Evolutionary conservation across 805 yeast species (phyloP), one percentile per base, ranked within the genome.

Genomic region (Spathaspora passalidarum): DNA sequence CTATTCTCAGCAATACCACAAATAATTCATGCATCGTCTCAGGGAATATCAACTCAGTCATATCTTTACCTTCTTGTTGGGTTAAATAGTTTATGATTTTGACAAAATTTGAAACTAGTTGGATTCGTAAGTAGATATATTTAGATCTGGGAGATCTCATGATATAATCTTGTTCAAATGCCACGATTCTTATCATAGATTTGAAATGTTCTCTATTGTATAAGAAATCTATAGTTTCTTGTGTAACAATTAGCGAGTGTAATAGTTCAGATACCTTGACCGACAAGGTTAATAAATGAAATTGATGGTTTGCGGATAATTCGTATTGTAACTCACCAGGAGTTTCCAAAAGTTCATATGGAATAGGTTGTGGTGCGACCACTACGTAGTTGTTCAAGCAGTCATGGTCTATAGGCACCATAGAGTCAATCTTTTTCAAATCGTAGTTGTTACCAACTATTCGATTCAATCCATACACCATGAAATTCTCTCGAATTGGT

Each of bases 391-490:
- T 56, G 37, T 60, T 54, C 10, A 63, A 44, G 36, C 45, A 32
- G 43, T 59, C 63, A 35, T 53, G 49, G 2, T 53, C 47, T 13
- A 48, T 42, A 1, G 81, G 78, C 4, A 79, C 62, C 2, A 78
- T 56, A 22, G 65, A 58, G 17, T 73, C 74, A 26, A 82, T 54
- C 16, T 77, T 65, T 10, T 49, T 50, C 22, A 70, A 62, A 53
- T 76, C 79, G 1, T 50, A 45, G 48, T 78, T 79, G 51, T 78
- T 76, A 0, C 88, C 88, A 23, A 79, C 44, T 3, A 70, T 49
- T 47, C 84, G 56, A 56, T 79, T 82, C 40, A 83, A 60, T 0
- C 88, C 86, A 52, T 66, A 77, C 39, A 79, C 65, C 53, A 69
- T 63, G 53, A 77, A 72, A 48, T 70, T 75, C 3, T 61, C 62